Evolutionary conservation across 352 stramenopile species (phyloP).

Genomic region (Globisporangium perplexum): DNA sequence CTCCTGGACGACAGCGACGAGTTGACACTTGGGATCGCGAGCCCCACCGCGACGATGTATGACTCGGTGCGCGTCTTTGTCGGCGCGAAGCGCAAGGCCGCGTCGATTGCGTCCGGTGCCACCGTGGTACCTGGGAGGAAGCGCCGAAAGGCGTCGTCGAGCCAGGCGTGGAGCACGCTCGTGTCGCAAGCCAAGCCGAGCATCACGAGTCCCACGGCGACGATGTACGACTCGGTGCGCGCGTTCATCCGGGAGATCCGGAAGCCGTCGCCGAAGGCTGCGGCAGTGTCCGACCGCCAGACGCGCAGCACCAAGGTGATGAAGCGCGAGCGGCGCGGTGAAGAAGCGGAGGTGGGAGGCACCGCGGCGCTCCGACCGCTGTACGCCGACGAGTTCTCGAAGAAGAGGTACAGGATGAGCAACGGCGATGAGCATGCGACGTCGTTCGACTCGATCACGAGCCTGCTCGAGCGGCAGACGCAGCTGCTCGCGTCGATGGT

Average conservation of each 20-base stretch:
- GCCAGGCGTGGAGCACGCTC: not conserved
- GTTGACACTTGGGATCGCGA: not conserved
- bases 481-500: conserved; percentile 1
- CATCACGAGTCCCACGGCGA: not conserved
- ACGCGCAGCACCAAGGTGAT: not conserved
- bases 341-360: not conserved
- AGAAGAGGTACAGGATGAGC: not conserved
- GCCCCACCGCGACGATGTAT: conserved; percentile 1
- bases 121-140: not conserved
- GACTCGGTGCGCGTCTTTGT: conserved; percentile 2
- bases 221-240: conserved; percentile 4
- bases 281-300: not conserved
- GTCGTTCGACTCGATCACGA: not conserved
- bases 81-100: not conserved
- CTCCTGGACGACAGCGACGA: not conserved
- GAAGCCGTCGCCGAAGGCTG: not conserved
- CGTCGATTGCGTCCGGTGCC: not conserved
- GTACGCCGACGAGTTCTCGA: too few relatives aligned
- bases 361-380: too few relatives aligned
- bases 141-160: not conserved
- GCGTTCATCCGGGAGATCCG: conserved; percentile 3
- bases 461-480: not conserved
- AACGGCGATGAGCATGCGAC: not conserved
- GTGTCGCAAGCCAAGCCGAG: not conserved
- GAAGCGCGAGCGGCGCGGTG: not conserved